Percentiles rank a stretch among this genome's conserved stretches.
Evolutionary conservation across 2,329 filamentous ascomycete genomes (phyloP).

Genomic region (Zymoseptoria pseudotritici): DNA sequence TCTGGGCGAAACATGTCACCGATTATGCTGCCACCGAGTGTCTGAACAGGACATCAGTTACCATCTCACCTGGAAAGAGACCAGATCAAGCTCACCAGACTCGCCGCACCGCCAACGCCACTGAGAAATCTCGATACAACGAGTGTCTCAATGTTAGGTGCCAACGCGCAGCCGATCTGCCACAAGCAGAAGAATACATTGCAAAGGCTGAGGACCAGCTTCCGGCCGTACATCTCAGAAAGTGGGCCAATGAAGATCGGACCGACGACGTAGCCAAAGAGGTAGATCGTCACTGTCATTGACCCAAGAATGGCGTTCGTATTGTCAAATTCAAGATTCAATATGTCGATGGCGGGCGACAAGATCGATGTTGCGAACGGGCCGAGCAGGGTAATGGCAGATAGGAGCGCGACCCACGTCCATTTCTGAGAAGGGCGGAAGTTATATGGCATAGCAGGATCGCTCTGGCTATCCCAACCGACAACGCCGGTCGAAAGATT

Average conservation of each 20-base stretch:
- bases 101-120: slow-evolving; percentile 27
- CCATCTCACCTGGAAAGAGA: not conserved
- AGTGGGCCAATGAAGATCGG: slow-evolving; percentile 38
- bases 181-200: slow-evolving; percentile 27
- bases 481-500: slow-evolving; percentile 35
- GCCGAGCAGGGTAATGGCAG: slow-evolving; percentile 43
- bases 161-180: slow-evolving; percentile 27
- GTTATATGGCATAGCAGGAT: slow-evolving; percentile 52
- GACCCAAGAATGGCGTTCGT: slow-evolving; percentile 47
- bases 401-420: slow-evolving; percentile 41
- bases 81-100: slow-evolving; percentile 11
- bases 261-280: slow-evolving; percentile 47
- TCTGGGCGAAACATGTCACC: slow-evolving; percentile 27
- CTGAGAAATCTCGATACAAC: slow-evolving; percentile 27
- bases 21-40: slow-evolving; percentile 20
- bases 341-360: slow-evolving; percentile 56
- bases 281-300: slow-evolving; percentile 59
- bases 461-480: slow-evolving; percentile 51
- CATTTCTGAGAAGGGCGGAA: slow-evolving; percentile 46
- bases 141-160: slow-evolving; percentile 23
- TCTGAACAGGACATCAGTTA: not conserved
- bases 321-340: slow-evolving; percentile 56
- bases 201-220: slow-evolving; percentile 23
- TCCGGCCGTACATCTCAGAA: slow-evolving; percentile 30
- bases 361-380: slow-evolving; percentile 56